These are phyloP conservation scores for Epichloe coenophiala DNA, from an alignment of 2,329 filamentous ascomycete genomes.

Conservation along the genomic window DNA sequence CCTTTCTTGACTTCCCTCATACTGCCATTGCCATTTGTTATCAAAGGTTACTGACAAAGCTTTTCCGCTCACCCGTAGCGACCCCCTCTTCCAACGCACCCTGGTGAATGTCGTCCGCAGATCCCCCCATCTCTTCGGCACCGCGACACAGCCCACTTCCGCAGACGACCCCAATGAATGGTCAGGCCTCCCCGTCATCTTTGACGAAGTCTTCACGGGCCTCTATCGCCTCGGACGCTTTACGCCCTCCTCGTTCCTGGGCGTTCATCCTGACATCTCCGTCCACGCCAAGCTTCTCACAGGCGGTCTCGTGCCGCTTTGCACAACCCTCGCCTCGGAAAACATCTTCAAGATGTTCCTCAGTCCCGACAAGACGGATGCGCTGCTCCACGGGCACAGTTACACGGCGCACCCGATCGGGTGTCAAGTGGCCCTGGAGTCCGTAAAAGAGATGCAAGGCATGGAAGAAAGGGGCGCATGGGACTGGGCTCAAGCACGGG, in stretches of 20 bases:
- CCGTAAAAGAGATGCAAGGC: conserved; percentile 42
- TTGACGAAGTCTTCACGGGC: conserved; percentile 81
- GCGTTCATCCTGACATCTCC: conserved; percentile 56
- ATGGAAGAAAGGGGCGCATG: conserved; percentile 46
- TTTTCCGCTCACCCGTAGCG: conserved; percentile 30
- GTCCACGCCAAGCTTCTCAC: conserved; percentile 78
- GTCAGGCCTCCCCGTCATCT: conserved; percentile 65
- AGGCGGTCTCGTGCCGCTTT: conserved; percentile 65
- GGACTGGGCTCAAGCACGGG: conserved; percentile 39
- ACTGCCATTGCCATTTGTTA: not conserved
- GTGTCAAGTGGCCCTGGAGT: conserved; percentile 62
- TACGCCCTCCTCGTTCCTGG: conserved; percentile 56
- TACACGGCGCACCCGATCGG: conserved; percentile 78
- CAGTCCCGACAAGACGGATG: conserved; percentile 62
- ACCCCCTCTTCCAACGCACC: conserved; percentile 62
- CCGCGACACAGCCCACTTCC: conserved; percentile 6
- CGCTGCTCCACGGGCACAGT: conserved; percentile 71
- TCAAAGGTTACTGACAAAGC: not conserved
- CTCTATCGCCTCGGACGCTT: conserved; percentile 68
- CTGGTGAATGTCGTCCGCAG: conserved; percentile 54
- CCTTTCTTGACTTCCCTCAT: not conserved
- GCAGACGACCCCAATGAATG: conserved; percentile 29
- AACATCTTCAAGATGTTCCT: conserved; percentile 60
- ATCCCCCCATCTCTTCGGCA: conserved; percentile 42
- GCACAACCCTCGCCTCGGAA: conserved; percentile 61